Percentiles rank a stretch among this genome's conserved stretches.
These are phyloP conservation scores for Ogataea allantospora DNA, from an alignment of 805 yeast genomes.

Conservation along the genomic window DNA sequence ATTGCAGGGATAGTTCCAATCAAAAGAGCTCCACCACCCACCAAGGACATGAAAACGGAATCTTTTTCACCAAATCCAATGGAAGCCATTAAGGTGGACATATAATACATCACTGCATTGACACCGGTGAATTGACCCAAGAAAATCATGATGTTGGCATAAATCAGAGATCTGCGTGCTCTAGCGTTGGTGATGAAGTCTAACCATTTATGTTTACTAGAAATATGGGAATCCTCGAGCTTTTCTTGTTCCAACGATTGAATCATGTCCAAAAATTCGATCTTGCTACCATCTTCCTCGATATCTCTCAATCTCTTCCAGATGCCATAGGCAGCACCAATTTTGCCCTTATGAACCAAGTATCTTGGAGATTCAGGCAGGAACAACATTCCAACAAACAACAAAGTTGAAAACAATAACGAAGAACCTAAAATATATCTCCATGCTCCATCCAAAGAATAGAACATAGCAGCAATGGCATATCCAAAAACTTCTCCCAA, in stretches of 20 bases:
- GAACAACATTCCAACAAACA: slow-evolving; percentile 50
- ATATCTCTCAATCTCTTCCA: slow-evolving; percentile 58
- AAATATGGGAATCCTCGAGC: slow-evolving; percentile 32
- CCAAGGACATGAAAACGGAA: slow-evolving; percentile 65
- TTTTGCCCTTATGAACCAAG: slow-evolving; percentile 45
- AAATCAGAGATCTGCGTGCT: slow-evolving; percentile 59
- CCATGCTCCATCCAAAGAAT: slow-evolving; percentile 57
- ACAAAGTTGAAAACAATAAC: slow-evolving; percentile 51
- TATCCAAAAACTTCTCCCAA: slow-evolving; percentile 66
- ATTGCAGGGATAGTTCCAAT: slow-evolving; percentile 68
- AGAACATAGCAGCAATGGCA: slow-evolving; percentile 62
- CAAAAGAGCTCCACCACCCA: slow-evolving; percentile 63
- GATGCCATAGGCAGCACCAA: slow-evolving; percentile 52
- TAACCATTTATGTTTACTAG: slow-evolving; percentile 40
- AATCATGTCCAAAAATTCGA: slow-evolving; percentile 59
- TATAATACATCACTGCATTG: slow-evolving; percentile 63
- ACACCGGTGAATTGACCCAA: slow-evolving; percentile 69
- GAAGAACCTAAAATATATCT: slow-evolving; percentile 66
- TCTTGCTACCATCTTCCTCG: slow-evolving; percentile 38
- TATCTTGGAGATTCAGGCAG: slow-evolving; percentile 64
- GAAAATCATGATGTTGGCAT: slow-evolving; percentile 55
- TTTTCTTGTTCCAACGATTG: slow-evolving; percentile 47
- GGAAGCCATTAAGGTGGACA: slow-evolving; percentile 53
- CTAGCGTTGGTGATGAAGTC: slow-evolving; percentile 57
- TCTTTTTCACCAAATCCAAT: slow-evolving; percentile 53